A percentile compares a stretch with the other conserved stretches of the same genome.
phyloP scores from a whole-genome alignment of 2,329 filamentous ascomycete species.

The Cladophialophora yegresii region DNA sequence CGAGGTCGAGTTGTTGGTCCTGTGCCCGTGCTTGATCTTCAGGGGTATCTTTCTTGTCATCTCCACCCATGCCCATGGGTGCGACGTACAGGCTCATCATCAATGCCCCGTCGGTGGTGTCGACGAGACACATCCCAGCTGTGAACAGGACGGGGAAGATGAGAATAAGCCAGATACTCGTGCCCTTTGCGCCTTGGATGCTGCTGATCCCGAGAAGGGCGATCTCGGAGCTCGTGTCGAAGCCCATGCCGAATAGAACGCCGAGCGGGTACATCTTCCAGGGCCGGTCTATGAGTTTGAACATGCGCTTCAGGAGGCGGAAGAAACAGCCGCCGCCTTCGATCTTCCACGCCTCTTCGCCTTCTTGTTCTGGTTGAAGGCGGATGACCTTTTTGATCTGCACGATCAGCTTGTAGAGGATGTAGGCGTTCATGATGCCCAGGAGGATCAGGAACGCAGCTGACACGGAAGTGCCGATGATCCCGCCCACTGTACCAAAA shows the following conservation, averaged over 20 bases:
- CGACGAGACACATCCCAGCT: constrained; percentile 93
- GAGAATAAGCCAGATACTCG: constrained; percentile 88
- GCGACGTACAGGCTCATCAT: constrained; percentile 92
- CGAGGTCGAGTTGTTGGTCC: background rate
- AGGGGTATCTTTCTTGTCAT: constrained; percentile 23
- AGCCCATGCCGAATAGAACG: constrained; percentile 85
- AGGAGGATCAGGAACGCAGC: constrained; percentile 80
- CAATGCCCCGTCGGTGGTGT: constrained; percentile 87
- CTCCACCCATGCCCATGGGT: constrained; percentile 41
- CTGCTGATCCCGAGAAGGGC: constrained; percentile 87
- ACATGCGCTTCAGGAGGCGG: constrained; percentile 70
- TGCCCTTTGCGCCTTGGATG: constrained; percentile 81
- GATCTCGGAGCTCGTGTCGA: constrained; percentile 94
- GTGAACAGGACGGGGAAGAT: constrained; percentile 91
- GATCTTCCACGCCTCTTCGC: constrained; percentile 63
- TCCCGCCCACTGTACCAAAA: constrained; percentile 78
- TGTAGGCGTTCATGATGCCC: constrained; percentile 81
- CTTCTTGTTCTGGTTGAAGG: constrained; percentile 48
- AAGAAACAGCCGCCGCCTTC: constrained; percentile 77
- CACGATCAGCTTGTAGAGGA: constrained; percentile 73
- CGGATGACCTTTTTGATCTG: constrained; percentile 65
- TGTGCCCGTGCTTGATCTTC: background rate
- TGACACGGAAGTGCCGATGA: constrained; percentile 85
- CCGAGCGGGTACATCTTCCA: constrained; percentile 98
- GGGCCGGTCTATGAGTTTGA: constrained; percentile 66